These are phyloP conservation scores for Aspergillus sp. DNA, from an alignment of 2,329 filamentous ascomycete genomes.

Conservation along the genomic window DNA sequence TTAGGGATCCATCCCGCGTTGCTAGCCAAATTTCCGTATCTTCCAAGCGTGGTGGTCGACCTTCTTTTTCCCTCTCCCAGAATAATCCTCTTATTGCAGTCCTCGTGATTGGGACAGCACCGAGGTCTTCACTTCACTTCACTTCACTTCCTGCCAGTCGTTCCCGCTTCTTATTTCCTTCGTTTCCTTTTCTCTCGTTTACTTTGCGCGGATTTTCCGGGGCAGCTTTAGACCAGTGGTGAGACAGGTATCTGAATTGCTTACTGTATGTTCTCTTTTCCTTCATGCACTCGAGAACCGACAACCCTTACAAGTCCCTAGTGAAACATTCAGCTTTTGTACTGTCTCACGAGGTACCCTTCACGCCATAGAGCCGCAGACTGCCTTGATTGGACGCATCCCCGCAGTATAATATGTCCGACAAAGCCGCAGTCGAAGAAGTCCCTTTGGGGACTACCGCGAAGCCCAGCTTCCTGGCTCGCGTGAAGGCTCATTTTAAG, in stretches of 20 bases:
- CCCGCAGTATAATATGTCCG: slow-evolving; percentile 10
- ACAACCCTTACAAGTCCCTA: background rate
- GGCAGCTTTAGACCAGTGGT: background rate
- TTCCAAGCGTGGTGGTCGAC: background rate
- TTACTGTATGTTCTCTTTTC: background rate
- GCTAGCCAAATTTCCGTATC: background rate
- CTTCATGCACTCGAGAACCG: background rate
- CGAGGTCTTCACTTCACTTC: background rate
- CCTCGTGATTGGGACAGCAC: background rate
- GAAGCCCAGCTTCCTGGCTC: slow-evolving; percentile 27
- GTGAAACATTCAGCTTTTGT: background rate
- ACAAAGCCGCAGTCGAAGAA: slow-evolving; percentile 26
- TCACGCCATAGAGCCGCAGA: slow-evolving; percentile 1
- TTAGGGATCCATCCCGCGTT: background rate
- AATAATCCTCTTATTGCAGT: background rate
- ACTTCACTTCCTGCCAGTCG: background rate
- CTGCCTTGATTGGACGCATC: slow-evolving; percentile 1
- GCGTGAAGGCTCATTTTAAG: slow-evolving; percentile 36
- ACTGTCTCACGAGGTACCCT: background rate
- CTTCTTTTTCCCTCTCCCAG: background rate
- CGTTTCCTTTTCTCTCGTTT: background rate
- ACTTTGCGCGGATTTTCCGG: background rate
- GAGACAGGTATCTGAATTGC: background rate
- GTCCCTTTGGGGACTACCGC: slow-evolving; percentile 2
- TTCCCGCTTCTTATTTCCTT: background rate